A percentile compares a stretch with the other conserved stretches of the same genome.
phyloP scores from a whole-genome alignment of 345 rosid genomes.

The Clausena lansium region DNA sequence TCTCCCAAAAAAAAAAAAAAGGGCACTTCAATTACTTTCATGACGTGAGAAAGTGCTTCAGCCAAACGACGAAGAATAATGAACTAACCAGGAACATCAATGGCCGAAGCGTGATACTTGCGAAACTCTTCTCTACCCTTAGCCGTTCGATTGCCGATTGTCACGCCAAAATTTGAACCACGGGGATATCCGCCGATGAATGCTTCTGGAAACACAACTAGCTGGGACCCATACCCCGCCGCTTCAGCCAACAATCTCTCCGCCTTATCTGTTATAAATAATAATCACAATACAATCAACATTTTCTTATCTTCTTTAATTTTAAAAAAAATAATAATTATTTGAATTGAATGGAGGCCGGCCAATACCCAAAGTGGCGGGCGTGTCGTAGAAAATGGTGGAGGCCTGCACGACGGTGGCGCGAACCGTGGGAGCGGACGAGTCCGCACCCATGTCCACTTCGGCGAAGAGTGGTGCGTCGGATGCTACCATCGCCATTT shows the following conservation, averaged over 20 bases:
- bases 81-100: slow-evolving; percentile 74
- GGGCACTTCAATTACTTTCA: not conserved
- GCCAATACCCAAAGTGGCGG: slow-evolving; percentile 73
- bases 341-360: not conserved
- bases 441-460: slow-evolving; percentile 69
- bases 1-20: not conserved
- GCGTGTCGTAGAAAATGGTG: slow-evolving; percentile 83
- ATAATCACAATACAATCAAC: not conserved
- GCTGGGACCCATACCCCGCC: slow-evolving; percentile 72
- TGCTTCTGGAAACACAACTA: slow-evolving; percentile 95
- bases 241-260: slow-evolving; percentile 89
- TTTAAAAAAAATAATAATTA: not conserved
- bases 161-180: slow-evolving; percentile 75
- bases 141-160: slow-evolving; percentile 65
- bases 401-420: slow-evolving; percentile 95
- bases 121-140: slow-evolving; percentile 87
- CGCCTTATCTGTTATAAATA: slow-evolving; percentile 59
- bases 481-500: slow-evolving; percentile 54
- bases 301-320: not conserved
- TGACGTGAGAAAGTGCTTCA: not conserved
- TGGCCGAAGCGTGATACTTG: slow-evolving; percentile 80
- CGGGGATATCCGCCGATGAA: slow-evolving; percentile 93
- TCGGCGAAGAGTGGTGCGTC: slow-evolving; percentile 59
- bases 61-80: too few relatives aligned
- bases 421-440: slow-evolving; percentile 59